These are phyloP conservation scores for Amphichorda felina DNA, from an alignment of 2,329 filamentous ascomycete genomes.

Conservation along the genomic window DNA sequence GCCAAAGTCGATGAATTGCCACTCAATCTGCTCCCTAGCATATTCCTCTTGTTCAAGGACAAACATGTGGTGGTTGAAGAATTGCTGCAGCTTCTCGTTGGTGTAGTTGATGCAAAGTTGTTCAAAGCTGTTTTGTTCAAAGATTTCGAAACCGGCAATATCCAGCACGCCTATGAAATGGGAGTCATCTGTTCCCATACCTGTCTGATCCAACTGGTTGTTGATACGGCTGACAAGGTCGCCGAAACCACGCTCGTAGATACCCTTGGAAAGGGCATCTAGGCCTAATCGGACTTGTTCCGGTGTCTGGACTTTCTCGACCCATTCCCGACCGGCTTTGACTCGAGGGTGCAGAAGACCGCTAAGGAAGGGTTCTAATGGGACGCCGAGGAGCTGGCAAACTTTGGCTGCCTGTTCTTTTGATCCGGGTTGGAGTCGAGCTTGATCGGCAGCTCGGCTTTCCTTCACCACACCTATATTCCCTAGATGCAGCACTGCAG, in stretches of 20 bases:
- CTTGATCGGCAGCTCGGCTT: constrained; percentile 83
- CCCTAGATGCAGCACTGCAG: constrained; percentile 84
- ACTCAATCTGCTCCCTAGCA: constrained; percentile 93
- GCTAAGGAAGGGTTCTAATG: constrained; percentile 73
- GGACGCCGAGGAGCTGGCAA: constrained; percentile 75
- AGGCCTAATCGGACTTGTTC: constrained; percentile 87
- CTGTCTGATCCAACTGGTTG: constrained; percentile 75
- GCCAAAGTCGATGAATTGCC: constrained; percentile 99
- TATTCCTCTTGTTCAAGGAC: constrained; percentile 98
- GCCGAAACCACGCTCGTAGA: constrained; percentile 93
- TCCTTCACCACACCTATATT: constrained; percentile 87
- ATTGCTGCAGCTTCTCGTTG: constrained; percentile 97
- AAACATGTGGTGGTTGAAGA: constrained; percentile 99
- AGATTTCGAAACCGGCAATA: constrained; percentile 98
- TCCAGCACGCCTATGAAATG: constrained; percentile 96
- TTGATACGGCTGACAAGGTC: constrained; percentile 90
- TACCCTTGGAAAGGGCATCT: constrained; percentile 89
- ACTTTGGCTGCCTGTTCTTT: constrained; percentile 66
- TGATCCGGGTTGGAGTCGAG: constrained; percentile 65
- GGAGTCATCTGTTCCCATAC: constrained; percentile 74
- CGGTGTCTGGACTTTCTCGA: constrained; percentile 94
- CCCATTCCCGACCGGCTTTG: constrained; percentile 94
- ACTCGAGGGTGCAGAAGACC: constrained; percentile 86
- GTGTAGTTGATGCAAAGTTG: constrained; percentile 99
- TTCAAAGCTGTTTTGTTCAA: constrained; percentile 96